Conservation (phyloP, 768 basidiomycete species). For the Punctularia strigosozonata region DNA sequence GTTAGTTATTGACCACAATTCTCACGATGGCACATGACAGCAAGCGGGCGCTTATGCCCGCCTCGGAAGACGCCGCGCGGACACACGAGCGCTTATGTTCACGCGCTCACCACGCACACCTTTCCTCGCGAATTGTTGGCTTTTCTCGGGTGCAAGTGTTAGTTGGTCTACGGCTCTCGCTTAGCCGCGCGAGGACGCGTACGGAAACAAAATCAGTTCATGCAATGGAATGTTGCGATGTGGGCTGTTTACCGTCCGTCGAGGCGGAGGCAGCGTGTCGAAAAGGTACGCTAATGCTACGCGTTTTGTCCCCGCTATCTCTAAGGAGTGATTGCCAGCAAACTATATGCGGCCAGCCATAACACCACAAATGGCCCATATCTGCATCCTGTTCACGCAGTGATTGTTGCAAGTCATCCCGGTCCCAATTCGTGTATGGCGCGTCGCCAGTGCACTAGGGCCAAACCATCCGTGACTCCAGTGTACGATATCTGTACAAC, state of each 20-base stretch:
- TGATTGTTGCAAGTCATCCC: no score
- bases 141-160: no score
- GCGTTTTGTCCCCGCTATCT: slow-evolving; percentile 4
- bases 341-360: no score
- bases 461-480: no score
- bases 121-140: neutral
- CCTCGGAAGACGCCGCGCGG: neutral
- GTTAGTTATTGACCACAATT: neutral
- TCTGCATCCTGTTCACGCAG: no score
- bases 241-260: slow-evolving; percentile 40
- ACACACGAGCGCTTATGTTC: neutral
- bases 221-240: slow-evolving; percentile 83
- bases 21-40: slow-evolving; percentile 14
- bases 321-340: neutral
- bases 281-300: no score
- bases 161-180: neutral
- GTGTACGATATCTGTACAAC: no score
- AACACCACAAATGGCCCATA: no score
- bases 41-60: neutral
- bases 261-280: slow-evolving; percentile 26
- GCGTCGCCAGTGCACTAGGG: no score
- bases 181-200: neutral
- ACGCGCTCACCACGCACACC: neutral
- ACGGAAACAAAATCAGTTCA: slow-evolving; percentile 4
- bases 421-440: no score